phyloP scores from a whole-genome alignment of 2,329 filamentous ascomycete species.

The Pleurostoma richardsiae region DNA sequence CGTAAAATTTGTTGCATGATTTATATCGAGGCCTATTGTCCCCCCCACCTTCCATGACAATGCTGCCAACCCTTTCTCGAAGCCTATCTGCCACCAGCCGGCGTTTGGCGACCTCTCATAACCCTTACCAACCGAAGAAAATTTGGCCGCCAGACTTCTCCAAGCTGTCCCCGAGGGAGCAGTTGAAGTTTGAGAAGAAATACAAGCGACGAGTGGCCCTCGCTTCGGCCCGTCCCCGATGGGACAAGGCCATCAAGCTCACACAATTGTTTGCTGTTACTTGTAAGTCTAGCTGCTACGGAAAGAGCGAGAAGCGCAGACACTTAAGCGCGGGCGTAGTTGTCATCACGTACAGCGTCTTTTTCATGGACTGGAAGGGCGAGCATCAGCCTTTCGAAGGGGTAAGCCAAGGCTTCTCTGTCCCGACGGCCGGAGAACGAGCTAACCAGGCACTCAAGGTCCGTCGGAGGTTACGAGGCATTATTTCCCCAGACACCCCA shows the following conservation, averaged over 20 bases:
- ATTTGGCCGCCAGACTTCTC: constrained; percentile 75
- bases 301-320: background rate
- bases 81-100: no score
- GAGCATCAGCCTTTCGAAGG: constrained; percentile 43
- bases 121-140: constrained; percentile 60
- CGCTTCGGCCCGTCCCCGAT: constrained; percentile 56
- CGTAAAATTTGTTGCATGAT: no score
- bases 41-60: no score
- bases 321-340: constrained; percentile 24
- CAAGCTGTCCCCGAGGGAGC: constrained; percentile 63
- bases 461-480: no score
- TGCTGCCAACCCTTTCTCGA: no score
- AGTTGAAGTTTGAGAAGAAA: constrained; percentile 74
- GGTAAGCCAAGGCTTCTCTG: constrained; percentile 26
- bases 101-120: no score
- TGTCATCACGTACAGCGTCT: constrained; percentile 49
- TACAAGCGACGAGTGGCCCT: constrained; percentile 66
- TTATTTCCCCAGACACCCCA: no score
- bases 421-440: no score
- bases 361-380: constrained; percentile 56
- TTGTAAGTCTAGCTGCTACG: constrained; percentile 33
- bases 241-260: constrained; percentile 61
- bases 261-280: constrained; percentile 56
- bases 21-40: no score
- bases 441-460: no score